Percentiles rank a stretch among this genome's conserved stretches.
Evolutionary conservation across 352 stramenopile species (phyloP).

Genomic region (Pythium aphanidermatum): DNA sequence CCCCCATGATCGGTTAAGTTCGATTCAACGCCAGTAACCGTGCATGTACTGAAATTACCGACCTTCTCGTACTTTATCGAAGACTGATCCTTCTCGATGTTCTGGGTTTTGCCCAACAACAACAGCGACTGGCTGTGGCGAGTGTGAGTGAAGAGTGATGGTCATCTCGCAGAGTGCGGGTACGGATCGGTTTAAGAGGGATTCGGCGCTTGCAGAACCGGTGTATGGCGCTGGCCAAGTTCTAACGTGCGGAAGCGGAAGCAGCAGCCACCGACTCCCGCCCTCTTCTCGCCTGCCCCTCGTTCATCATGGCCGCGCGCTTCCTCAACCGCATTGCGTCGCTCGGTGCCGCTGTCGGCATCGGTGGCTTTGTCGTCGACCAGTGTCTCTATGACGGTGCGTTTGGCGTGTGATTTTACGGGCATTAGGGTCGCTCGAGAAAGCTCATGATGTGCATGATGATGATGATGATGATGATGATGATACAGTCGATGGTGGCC

Average conservation of each 20-base stretch:
- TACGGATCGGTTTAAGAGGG: constrained; percentile 10
- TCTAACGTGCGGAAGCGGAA: constrained; percentile 17
- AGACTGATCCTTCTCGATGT: too few relatives aligned
- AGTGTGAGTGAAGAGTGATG: constrained; percentile 11
- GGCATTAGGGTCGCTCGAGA: too few relatives aligned
- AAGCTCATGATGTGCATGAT: constrained; percentile 3
- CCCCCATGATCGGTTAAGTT: too few relatives aligned
- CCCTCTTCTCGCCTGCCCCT: too few relatives aligned
- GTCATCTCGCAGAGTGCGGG: constrained; percentile 3
- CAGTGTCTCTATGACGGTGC: constrained; percentile 84
- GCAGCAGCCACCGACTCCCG: too few relatives aligned
- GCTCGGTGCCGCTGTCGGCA: constrained; percentile 48
- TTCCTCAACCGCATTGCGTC: constrained; percentile 71
- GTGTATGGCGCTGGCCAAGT: constrained; percentile 3
- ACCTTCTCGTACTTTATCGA: too few relatives aligned
- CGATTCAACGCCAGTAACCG: too few relatives aligned
- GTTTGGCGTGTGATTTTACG: too few relatives aligned
- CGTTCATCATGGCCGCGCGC: constrained; percentile 62
- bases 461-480: constrained; percentile 1
- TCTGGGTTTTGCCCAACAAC: neutral
- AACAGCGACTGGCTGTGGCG: constrained; percentile 18
- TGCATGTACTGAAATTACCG: too few relatives aligned
- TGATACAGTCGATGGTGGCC: constrained; percentile 93
- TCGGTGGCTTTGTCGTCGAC: constrained; percentile 62
- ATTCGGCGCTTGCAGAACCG: too few relatives aligned